A percentile compares a stretch with the other conserved stretches of the same genome.
Conservation (phyloP, 2,329 filamentous ascomycete genomes). For the Piedraia hortae region DNA sequence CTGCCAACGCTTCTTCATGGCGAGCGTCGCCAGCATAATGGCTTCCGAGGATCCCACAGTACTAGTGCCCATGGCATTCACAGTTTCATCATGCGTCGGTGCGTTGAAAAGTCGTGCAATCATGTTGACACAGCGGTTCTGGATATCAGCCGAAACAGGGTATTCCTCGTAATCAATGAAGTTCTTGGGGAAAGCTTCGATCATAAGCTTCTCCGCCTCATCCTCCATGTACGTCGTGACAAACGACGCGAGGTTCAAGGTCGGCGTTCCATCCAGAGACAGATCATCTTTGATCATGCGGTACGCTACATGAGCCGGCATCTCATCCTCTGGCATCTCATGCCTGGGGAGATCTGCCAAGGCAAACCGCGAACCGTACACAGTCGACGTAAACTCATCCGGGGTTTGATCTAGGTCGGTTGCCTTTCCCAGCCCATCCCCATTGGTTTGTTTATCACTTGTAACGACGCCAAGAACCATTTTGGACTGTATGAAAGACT, state of each 20-base stretch:
- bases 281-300: conserved; percentile 90
- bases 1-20: conserved; percentile 91
- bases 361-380: conserved; percentile 73
- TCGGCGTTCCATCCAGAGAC: conserved; percentile 72
- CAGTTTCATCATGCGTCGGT: conserved; percentile 26
- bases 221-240: conserved; percentile 97
- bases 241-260: conserved; percentile 69
- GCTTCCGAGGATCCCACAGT: conserved; percentile 75
- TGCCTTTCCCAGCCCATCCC: too few relatives aligned
- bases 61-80: conserved; percentile 56
- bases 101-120: conserved; percentile 75
- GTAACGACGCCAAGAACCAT: too few relatives aligned
- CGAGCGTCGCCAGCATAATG: conserved; percentile 56
- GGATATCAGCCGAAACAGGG: conserved; percentile 26
- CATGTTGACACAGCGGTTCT: conserved; percentile 53
- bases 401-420: conserved; percentile 13
- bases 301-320: conserved; percentile 84
- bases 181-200: conserved; percentile 77
- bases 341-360: conserved; percentile 50
- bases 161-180: conserved; percentile 33
- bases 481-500: too few relatives aligned
- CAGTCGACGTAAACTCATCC: conserved; percentile 41
- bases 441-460: too few relatives aligned
- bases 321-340: conserved; percentile 71
- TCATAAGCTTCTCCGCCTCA: conserved; percentile 87